Conservation (phyloP, 2,329 filamentous ascomycete species). For the Ophiosphaerella korrae region DNA sequence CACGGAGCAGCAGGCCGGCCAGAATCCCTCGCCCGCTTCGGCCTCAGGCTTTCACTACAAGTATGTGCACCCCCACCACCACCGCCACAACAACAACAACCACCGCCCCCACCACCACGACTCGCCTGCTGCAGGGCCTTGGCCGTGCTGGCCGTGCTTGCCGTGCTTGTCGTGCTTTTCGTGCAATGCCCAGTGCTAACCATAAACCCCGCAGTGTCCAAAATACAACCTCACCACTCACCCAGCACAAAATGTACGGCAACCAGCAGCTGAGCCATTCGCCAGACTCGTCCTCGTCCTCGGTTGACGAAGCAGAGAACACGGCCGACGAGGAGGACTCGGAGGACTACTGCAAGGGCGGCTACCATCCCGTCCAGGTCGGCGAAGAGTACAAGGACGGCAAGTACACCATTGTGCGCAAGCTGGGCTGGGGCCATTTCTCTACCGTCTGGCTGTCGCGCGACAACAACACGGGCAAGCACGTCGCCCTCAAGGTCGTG, state of each 20-base stretch:
- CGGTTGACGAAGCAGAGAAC: slow-evolving; percentile 83
- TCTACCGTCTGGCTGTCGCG: slow-evolving; percentile 89
- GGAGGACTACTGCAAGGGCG: slow-evolving; percentile 98
- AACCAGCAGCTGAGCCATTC: slow-evolving; percentile 70
- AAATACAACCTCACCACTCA: slow-evolving; percentile 57
- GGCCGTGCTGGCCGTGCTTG: no score
- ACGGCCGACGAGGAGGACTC: slow-evolving; percentile 98
- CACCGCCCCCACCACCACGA: not conserved
- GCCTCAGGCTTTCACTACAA: slow-evolving; percentile 47
- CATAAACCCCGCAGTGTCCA: slow-evolving; percentile 38
- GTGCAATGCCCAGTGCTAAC: not conserved
- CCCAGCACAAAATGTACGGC: slow-evolving; percentile 55
- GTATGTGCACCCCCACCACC: slow-evolving; percentile 37
- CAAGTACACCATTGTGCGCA: slow-evolving; percentile 93
- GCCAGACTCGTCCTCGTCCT: slow-evolving; percentile 76
- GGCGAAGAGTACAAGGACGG: slow-evolving; percentile 98
- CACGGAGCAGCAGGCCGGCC: slow-evolving; percentile 60
- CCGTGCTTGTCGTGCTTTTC: not conserved
- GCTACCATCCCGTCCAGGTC: slow-evolving; percentile 92
- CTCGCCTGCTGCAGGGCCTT: not conserved
- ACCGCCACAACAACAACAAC: not conserved
- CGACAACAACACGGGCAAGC: slow-evolving; percentile 87
- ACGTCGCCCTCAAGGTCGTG: slow-evolving; percentile 97
- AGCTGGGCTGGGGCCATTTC: slow-evolving; percentile 97
- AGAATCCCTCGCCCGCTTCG: slow-evolving; percentile 51